phyloP scores from a whole-genome alignment of 352 stramenopile genomes.

The Globisporangium viniferum region DNA sequence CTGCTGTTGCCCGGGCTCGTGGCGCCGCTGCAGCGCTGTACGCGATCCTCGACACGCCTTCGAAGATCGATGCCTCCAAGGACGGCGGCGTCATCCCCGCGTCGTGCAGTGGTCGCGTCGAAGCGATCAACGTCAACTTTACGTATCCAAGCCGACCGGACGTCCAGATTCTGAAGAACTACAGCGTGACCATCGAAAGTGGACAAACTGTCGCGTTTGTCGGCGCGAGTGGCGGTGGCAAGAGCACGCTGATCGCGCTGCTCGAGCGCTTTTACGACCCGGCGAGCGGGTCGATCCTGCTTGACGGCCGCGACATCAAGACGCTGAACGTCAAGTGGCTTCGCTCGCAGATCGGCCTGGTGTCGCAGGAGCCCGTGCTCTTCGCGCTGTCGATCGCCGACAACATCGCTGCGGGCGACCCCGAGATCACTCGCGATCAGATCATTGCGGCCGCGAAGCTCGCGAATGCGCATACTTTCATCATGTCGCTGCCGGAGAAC shows the following conservation, averaged over 20 bases:
- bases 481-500: conserved; percentile 71
- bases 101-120: conserved; percentile 29
- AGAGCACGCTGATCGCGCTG: conserved; percentile 47
- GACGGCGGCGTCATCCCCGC: conserved; percentile 25
- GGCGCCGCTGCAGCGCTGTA: conserved; percentile 43
- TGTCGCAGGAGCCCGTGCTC: conserved; percentile 87
- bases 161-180: conserved; percentile 25
- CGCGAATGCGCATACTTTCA: conserved; percentile 42
- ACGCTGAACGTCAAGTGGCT: conserved; percentile 78
- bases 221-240: conserved; percentile 27
- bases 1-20: conserved; percentile 31
- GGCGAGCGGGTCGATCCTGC: conserved; percentile 52
- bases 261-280: conserved; percentile 91
- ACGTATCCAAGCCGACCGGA: conserved; percentile 58
- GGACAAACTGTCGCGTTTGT: conserved; percentile 33
- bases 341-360: conserved; percentile 62
- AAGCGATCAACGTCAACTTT: conserved; percentile 54
- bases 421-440: conserved; percentile 6
- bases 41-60: conserved; percentile 42
- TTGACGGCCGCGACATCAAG: conserved; percentile 77
- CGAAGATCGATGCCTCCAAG: conserved; percentile 39
- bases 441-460: conserved; percentile 12
- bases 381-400: conserved; percentile 85
- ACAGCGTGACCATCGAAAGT: conserved; percentile 28
- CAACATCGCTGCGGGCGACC: conserved; percentile 78